Conservation (phyloP, 2,329 filamentous ascomycete genomes). For the Aureobasidium sp. region DNA sequence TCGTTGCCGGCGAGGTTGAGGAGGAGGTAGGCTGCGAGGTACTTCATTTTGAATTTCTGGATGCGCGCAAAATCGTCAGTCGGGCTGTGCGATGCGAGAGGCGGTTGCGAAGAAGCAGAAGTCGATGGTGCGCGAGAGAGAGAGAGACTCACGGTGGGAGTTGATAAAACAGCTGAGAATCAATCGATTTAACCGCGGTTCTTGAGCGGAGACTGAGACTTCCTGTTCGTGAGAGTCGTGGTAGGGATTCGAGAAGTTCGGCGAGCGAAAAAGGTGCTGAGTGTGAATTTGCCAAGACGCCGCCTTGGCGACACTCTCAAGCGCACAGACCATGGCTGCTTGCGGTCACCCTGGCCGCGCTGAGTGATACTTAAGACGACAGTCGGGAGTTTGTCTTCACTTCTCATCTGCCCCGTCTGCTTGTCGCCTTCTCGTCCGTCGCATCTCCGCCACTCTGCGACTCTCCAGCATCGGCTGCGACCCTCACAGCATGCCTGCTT, state of each 20-base stretch:
- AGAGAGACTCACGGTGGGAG: conserved; percentile 21
- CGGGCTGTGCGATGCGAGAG: background rate
- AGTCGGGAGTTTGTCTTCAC: background rate
- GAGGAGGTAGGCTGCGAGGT: conserved; percentile 98
- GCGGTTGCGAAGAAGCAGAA: conserved; percentile 5
- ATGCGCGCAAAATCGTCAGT: conserved; percentile 12
- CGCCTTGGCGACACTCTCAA: background rate
- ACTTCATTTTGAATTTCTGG: conserved; percentile 77
- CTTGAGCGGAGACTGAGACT: conserved; percentile 96
- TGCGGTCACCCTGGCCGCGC: background rate
- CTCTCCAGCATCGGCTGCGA: background rate
- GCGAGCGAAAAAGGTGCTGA: background rate
- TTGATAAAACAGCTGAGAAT: conserved; percentile 67
- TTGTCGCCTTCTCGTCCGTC: background rate
- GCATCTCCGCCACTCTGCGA: background rate
- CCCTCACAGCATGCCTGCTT: conserved; percentile 7
- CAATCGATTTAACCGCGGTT: conserved; percentile 99
- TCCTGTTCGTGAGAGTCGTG: conserved; percentile 56
- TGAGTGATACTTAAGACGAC: background rate
- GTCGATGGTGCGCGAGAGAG: background rate
- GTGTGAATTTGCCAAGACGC: background rate
- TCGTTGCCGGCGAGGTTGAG: conserved; percentile 89
- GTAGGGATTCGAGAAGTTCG: background rate
- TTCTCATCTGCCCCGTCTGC: background rate
- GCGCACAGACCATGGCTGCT: background rate